Percentiles rank a stretch among this genome's conserved stretches.
Evolutionary conservation across 768 basidiomycete genomes (phyloP).

Genomic region (Hypholoma fasciculare): DNA sequence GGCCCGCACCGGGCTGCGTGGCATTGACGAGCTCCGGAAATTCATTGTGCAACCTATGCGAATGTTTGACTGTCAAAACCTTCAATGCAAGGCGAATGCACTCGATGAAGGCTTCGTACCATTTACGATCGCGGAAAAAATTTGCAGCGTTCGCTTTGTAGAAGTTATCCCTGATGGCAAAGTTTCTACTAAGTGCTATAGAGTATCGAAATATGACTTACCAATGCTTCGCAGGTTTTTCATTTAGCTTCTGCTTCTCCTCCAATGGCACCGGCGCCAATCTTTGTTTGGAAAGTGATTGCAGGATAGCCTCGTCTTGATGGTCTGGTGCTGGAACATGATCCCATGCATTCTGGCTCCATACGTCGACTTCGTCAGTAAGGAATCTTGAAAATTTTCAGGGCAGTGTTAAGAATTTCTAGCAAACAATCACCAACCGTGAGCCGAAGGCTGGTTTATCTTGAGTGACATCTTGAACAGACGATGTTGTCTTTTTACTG

Average conservation of each 20-base stretch:
- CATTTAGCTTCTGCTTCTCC: slow-evolving; percentile 73
- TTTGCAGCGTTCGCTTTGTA: slow-evolving; percentile 84
- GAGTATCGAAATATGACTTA: slow-evolving; percentile 23
- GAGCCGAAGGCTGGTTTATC: slow-evolving; percentile 73
- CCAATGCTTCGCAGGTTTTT: slow-evolving; percentile 76
- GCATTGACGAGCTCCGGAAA: slow-evolving; percentile 85
- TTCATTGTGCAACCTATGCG: slow-evolving; percentile 81
- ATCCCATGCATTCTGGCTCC: slow-evolving; percentile 91
- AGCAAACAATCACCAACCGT: slow-evolving; percentile 37
- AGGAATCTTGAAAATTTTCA: slow-evolving; percentile 55
- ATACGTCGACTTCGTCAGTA: slow-evolving; percentile 69
- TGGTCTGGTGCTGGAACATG: slow-evolving; percentile 84
- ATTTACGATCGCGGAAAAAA: slow-evolving; percentile 95
- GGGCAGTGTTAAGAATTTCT: background rate
- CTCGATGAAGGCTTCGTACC: slow-evolving; percentile 40
- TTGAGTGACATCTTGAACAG: slow-evolving; percentile 58
- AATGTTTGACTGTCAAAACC: background rate
- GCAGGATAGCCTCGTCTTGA: slow-evolving; percentile 71
- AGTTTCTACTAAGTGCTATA: background rate
- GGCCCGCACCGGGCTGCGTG: slow-evolving; percentile 76
- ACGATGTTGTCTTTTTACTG: slow-evolving; percentile 49
- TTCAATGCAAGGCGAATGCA: slow-evolving; percentile 10
- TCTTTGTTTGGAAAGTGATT: slow-evolving; percentile 71
- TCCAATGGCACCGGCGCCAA: slow-evolving; percentile 68
- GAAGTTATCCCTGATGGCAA: slow-evolving; percentile 77